These are phyloP conservation scores for Forsythia suspensa DNA, from an alignment of 257 asterid species.

Conservation along the genomic window DNA sequence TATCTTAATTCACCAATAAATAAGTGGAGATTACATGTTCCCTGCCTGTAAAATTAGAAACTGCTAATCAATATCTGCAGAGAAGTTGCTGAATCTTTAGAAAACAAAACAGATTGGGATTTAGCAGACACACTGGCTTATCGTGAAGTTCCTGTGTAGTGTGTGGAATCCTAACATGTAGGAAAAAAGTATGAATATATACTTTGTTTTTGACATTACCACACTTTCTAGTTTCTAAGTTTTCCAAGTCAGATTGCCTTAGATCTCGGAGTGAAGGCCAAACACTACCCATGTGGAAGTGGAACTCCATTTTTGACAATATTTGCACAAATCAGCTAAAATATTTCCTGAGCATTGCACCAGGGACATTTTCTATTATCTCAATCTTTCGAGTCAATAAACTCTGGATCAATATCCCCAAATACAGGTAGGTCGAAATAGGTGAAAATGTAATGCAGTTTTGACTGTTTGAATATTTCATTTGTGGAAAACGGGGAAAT, in stretches of 20 bases:
- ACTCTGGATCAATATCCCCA: background rate
- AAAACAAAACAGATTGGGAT: background rate
- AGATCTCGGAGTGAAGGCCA: too few species aligned
- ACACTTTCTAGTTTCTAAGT: background rate
- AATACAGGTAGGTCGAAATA: too few species aligned
- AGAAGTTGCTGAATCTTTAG: background rate
- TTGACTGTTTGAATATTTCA: too few species aligned
- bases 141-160: background rate
- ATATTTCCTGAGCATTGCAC: background rate
- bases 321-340: background rate
- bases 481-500: background rate
- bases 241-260: background rate
- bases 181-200: too few species aligned
- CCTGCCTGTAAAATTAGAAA: background rate
- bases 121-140: background rate
- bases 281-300: too few species aligned
- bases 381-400: background rate
- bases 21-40: slow-evolving; percentile 5
- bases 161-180: too few species aligned
- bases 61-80: background rate
- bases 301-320: background rate
- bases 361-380: background rate
- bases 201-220: background rate
- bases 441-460: too few species aligned
- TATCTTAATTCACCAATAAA: background rate